These are phyloP conservation scores for Sclerotinia subarctica DNA, from an alignment of 2,329 filamentous ascomycete genomes.

Conservation along the genomic window DNA sequence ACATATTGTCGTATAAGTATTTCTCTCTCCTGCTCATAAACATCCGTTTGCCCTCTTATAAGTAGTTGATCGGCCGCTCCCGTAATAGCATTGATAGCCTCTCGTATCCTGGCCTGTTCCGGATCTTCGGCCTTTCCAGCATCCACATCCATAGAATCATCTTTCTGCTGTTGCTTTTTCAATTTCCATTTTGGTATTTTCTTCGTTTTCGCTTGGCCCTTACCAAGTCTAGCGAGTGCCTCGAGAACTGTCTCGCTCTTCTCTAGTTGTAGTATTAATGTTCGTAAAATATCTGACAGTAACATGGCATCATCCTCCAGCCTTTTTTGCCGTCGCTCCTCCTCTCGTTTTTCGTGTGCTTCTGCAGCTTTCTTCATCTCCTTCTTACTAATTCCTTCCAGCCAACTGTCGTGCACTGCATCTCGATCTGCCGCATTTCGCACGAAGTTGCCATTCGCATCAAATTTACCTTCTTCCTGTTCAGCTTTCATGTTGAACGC, in stretches of 20 bases:
- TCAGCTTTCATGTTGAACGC: constrained; percentile 93
- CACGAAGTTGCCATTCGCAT: constrained; percentile 87
- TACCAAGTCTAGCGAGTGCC: constrained; percentile 77
- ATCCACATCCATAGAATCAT: constrained; percentile 69
- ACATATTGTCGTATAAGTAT: constrained; percentile 77
- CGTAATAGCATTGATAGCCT: constrained; percentile 77
- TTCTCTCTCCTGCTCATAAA: constrained; percentile 88
- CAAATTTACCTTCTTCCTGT: constrained; percentile 89
- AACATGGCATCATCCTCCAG: constrained; percentile 72
- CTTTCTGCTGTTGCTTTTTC: constrained; percentile 62
- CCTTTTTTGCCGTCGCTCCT: constrained; percentile 67
- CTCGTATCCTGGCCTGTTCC: constrained; percentile 65
- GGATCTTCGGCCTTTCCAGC: constrained; percentile 58
- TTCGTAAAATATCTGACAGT: constrained; percentile 68
- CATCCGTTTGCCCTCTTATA: constrained; percentile 77
- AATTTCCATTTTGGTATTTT: constrained; percentile 65
- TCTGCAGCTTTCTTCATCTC: constrained; percentile 86
- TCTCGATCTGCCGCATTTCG: constrained; percentile 87
- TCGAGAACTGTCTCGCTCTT: constrained; percentile 83
- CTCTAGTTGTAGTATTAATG: constrained; percentile 71
- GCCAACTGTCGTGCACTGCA: constrained; percentile 85
- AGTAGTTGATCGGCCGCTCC: constrained; percentile 86
- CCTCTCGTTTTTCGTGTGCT: constrained; percentile 81
- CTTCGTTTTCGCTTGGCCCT: constrained; percentile 57
- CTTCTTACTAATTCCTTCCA: constrained; percentile 89